Conservation (phyloP, 1,139 yeast species). For the Pneumocystis sp. region DNA sequence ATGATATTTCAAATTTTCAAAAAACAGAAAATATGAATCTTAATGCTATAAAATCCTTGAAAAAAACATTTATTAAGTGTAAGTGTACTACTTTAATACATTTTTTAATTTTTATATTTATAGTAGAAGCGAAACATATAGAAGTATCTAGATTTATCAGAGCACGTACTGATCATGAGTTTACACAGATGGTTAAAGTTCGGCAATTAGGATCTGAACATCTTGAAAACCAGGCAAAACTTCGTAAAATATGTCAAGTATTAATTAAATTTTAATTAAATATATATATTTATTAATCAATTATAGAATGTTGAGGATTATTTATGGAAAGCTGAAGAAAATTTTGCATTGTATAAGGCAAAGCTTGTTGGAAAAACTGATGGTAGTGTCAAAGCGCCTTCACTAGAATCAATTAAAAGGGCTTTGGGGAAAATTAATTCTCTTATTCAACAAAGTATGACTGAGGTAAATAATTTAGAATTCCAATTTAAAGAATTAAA, state of each 20-base stretch:
- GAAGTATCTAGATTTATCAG: conserved; percentile 7
- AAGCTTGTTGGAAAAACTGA: background rate
- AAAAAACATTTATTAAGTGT: background rate
- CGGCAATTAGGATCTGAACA: conserved; percentile 10
- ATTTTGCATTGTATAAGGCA: conserved; percentile 7
- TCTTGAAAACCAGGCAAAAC: conserved; percentile 7
- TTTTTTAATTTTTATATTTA: background rate
- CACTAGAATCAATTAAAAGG: conserved; percentile 6
- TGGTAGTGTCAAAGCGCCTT: background rate
- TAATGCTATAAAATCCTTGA: background rate
- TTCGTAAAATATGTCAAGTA: conserved; percentile 4
- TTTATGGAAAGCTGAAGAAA: conserved; percentile 4
- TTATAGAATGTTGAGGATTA: conserved; percentile 4
- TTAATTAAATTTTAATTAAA: background rate
- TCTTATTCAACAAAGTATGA: background rate
- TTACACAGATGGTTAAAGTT: conserved; percentile 1
- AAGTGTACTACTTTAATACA: background rate
- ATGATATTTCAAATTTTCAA: background rate
- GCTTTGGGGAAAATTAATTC: conserved; percentile 5
- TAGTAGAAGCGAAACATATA: conserved; percentile 9
- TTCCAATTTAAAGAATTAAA: background rate
- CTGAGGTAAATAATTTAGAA: conserved; percentile 7
- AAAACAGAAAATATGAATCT: background rate
- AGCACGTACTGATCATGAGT: conserved; percentile 7
- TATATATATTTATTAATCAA: background rate